Base-by-base conservation (phyloP, 2,329 filamentous ascomycete genomes). In the Didymellaceae sp. region DNA sequence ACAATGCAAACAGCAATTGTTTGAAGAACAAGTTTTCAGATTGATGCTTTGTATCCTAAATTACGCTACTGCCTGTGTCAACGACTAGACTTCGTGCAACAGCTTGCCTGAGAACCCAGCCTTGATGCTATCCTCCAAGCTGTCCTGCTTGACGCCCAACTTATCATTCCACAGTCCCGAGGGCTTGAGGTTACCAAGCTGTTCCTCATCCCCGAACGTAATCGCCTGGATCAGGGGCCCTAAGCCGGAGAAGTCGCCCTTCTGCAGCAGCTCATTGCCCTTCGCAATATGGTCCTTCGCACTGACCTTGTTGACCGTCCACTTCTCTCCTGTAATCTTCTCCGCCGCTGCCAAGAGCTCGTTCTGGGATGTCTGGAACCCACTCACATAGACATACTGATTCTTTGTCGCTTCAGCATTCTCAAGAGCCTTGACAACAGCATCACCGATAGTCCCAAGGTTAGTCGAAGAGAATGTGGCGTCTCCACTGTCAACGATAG, bases 291-390 rank as follows among this genome's bases (percentile, higher is more conserved):
- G 61, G 9, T 68, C 61, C 24, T 68, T 61, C 13, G 71, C 67
- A 3, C 68, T 73, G 9, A 69, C 65, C 11, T 68, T 68, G 3
- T 73, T 75, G 2, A 85, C 73, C 0, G 75, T 72, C 76, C 79
- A 86, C 52, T 80, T 80, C 14, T 71, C 62, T 2, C 78, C 79
- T 0, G 80, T 82, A 9, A 77, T 70, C 48, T 80, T 77, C 68
- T 88, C 82, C 2, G 82, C 70, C 0, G 77, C 65, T 10, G 72
- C 67, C 1, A 87, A 63, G 1, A 89, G 68, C 55, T 87, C 76
- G 14, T 82, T 81, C 68, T 87, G 84, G 1, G 80, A 79, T 0
- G 80, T 78, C 22, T 78, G 78, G 58, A 86, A 83, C 0, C 80
- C 84, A 2, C 82, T 78, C 13, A 87, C 71, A 41, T 77, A 78